A percentile compares a stretch with the other conserved stretches of the same genome.
phyloP scores from a whole-genome alignment of 768 basidiomycete genomes.

The Auriscalpium microsporum region DNA sequence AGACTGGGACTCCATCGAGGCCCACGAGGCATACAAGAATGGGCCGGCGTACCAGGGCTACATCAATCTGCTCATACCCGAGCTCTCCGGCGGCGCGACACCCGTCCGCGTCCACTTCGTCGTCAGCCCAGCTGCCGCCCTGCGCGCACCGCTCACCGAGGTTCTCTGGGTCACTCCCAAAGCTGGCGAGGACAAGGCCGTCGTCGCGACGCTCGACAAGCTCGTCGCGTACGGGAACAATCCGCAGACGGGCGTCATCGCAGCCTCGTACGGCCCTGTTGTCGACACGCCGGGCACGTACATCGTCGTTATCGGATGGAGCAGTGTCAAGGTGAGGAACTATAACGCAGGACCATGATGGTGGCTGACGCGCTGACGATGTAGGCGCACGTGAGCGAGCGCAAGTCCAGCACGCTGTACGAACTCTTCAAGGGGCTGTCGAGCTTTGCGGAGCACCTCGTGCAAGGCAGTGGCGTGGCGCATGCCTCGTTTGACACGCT shows the following conservation, averaged over 20 bases:
- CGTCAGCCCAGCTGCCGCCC: neutral
- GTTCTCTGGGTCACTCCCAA: neutral
- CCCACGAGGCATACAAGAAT: neutral
- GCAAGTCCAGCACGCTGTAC: too few species aligned
- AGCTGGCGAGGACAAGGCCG: neutral
- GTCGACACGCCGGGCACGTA: neutral
- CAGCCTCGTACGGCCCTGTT: neutral
- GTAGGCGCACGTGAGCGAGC: too few species aligned
- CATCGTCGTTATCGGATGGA: neutral
- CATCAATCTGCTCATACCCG: neutral
- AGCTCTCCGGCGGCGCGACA: neutral
- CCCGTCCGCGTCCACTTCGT: neutral
- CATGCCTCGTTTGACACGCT: too few species aligned
- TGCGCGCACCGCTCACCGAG: neutral
- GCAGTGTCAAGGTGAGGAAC: too few species aligned
- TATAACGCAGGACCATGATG: too few species aligned
- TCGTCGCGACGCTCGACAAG: neutral
- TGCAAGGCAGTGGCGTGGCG: too few species aligned
- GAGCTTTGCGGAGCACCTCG: too few species aligned
- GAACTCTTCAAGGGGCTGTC: too few species aligned
- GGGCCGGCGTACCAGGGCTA: neutral
- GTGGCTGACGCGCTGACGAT: too few species aligned
- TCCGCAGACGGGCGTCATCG: neutral
- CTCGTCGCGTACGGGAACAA: neutral
- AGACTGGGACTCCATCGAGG: neutral